Evolutionary conservation across 495 filamentous ascomycete species (phyloP), one percentile per base, ranked within the genome.

Genomic region (Apodospora peruviana): DNA sequence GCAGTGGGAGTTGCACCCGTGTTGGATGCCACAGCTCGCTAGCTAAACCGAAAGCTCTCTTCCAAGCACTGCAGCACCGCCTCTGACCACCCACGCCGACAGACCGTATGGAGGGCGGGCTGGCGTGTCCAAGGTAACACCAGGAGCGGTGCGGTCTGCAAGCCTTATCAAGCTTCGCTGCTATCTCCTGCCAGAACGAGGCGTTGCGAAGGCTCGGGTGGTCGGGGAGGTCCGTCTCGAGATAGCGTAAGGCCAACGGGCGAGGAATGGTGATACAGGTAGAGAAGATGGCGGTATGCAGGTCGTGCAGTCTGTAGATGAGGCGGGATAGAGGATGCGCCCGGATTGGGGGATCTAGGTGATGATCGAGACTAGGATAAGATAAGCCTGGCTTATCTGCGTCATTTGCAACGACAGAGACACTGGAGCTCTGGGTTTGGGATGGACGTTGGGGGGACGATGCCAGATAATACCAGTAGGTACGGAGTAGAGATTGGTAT

Each of bases 341-440:
- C 43, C 38, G 43, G 54, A 50, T 55, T 48, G 51, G 60, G 54
- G 47, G 54, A 55, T 60, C 60, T 74, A 75, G 55, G 73, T 76
- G 59, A 74, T 57, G 60, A 75, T 66, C 42, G 73, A 72, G 52
- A 57, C 73, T 44, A 76, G 67, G 53, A 72, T 69, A 41, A 76
- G 72, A 75, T 76, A 73, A 73, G 71, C 58, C 57, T 66, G 64
- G 67, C 61, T 71, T 73, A 72, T 71, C 65, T 66, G 68, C 73
- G 73, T 75, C 73, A 75, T 76, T 71, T 64, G 63, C 43, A 47
- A 53, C 45, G 51, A 19, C 36, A 49, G 32, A 14, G 29, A 47
- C 19, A 38, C 32, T 19, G 24, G 42, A 10, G 40, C 16, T 22
- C 40, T 12, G 20, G 40, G 5, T 32, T 32, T 14, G 40, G 17